Conservation (phyloP, 83 land plant genomes). For the Picea abies region DNA sequence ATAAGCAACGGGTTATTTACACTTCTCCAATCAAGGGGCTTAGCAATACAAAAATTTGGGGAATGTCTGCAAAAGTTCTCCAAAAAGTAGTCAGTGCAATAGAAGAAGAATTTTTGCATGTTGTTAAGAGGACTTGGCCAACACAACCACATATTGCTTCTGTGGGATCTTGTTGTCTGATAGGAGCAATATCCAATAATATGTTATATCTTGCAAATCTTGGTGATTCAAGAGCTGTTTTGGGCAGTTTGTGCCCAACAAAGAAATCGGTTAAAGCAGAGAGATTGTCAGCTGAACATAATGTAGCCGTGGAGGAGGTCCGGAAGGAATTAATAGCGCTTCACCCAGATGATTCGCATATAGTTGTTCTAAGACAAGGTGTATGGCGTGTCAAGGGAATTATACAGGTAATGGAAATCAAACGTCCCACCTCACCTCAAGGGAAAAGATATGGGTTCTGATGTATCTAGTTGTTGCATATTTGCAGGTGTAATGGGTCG, state of each 20-base stretch:
- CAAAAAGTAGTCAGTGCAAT: conserved; percentile 60
- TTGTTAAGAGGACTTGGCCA: conserved; percentile 52
- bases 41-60: no score
- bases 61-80: conserved; percentile 59
- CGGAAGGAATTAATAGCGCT: conserved; percentile 54
- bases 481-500: conserved; percentile 18
- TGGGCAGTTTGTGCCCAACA: conserved; percentile 35
- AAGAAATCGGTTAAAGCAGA: conserved; percentile 51
- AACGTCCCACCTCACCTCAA: background rate
- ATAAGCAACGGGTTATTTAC: no score
- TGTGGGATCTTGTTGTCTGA: conserved; percentile 71
- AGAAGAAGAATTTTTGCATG: conserved; percentile 60
- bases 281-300: conserved; percentile 65
- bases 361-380: conserved; percentile 52
- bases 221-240: conserved; percentile 76
- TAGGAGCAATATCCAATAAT: conserved; percentile 63
- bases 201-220: conserved; percentile 62
- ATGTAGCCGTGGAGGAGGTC: conserved; percentile 60
- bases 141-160: conserved; percentile 64
- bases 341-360: conserved; percentile 73
- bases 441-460: conserved; percentile 8
- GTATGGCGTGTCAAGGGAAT: conserved; percentile 85
- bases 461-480: conserved; percentile 14
- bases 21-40: no score
- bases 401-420: conserved; percentile 57